Evolutionary conservation across 495 filamentous ascomycete species (phyloP), one percentile per base, ranked within the genome.

Genomic region (Trichoderma orchidacearum): DNA sequence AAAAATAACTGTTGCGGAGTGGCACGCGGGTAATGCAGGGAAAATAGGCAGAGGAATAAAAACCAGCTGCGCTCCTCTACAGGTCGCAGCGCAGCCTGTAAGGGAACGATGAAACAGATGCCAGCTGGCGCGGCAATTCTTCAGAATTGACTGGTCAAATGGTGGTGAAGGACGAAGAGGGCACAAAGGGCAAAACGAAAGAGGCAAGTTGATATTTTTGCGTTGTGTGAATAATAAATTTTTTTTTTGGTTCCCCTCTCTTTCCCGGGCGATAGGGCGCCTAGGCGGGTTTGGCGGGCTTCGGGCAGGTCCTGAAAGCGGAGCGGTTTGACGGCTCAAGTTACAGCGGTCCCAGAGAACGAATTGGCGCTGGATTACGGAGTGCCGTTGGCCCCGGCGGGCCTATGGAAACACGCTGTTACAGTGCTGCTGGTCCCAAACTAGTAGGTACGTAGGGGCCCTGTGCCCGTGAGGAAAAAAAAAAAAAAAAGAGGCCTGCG

Each of bases 11-110:
- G 41, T 23, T 48, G 41, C 41, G 21, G 18, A 11, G 41, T 25
- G 41, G 41, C 41, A 48, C 41, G 41, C 41, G 41, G 41, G 41
- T 23, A 48, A 48, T 48, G 41, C 41, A 48, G 41, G 41, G 41
- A 25, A 48, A 8, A 27, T n/a, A n/a, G 27, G 8, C 8, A 48
- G 41, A 12, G 27, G 15, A 9, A 13, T 25, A 48, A 48, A 48
- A 48, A 25, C 41, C 41, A 48, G 41, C 41, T 48, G 41, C 41
- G 41, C 41, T 48, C 18, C 41, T 25, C 7, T 7, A 48, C 41
- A 48, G 41, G 41, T 25, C 41, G 41, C 41, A 13, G 41, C 41
- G 41, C 41, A 48, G 41, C 41, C 41, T 48, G 41, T 48, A 7
- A 48, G 21, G 34, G 27, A 13, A 48, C 18, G 41, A 23, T 48